Conservation (phyloP, 495 filamentous ascomycete species). For the Podospora bellae-mahoneyi region DNA sequence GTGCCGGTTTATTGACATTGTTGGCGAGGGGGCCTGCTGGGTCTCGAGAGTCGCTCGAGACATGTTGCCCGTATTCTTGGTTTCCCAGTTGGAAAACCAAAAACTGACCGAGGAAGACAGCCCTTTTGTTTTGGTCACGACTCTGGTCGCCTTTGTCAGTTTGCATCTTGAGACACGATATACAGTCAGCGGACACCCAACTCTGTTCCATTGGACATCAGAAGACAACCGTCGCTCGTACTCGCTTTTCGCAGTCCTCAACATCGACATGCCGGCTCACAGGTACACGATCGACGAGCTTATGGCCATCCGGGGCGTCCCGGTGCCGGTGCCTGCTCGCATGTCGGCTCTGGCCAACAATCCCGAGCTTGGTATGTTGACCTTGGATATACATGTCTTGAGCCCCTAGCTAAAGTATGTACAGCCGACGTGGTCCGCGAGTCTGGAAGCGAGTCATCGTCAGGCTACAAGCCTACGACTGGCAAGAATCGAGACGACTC, state of each 20-base stretch:
- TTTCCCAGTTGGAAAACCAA: slow-evolving; percentile 39
- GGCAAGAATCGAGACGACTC: slow-evolving; percentile 30
- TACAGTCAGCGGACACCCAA: slow-evolving; percentile 20
- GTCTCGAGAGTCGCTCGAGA: background rate
- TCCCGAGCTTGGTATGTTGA: slow-evolving; percentile 36
- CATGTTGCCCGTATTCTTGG: slow-evolving; percentile 29
- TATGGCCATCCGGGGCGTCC: slow-evolving; percentile 27
- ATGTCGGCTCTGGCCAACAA: slow-evolving; percentile 27
- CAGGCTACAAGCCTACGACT: slow-evolving; percentile 8
- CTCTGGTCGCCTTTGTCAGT: slow-evolving; percentile 26
- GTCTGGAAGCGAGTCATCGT: slow-evolving; percentile 21
- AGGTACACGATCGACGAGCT: slow-evolving; percentile 41
- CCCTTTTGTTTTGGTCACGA: slow-evolving; percentile 22
- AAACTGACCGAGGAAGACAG: slow-evolving; percentile 28
- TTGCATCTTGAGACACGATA: background rate
- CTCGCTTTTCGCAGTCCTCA: slow-evolving; percentile 34
- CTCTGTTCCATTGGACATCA: slow-evolving; percentile 34
- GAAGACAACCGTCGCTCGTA: slow-evolving; percentile 28
- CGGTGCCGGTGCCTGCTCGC: background rate
- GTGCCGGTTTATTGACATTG: background rate
- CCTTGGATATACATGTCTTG: background rate
- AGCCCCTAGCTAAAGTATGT: slow-evolving; percentile 1
- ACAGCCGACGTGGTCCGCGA: slow-evolving; percentile 31
- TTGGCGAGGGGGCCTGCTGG: background rate
- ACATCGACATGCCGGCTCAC: slow-evolving; percentile 33